Evolutionary conservation across 768 basidiomycete species (phyloP).

Genomic region (Tricholoma flavovirens): DNA sequence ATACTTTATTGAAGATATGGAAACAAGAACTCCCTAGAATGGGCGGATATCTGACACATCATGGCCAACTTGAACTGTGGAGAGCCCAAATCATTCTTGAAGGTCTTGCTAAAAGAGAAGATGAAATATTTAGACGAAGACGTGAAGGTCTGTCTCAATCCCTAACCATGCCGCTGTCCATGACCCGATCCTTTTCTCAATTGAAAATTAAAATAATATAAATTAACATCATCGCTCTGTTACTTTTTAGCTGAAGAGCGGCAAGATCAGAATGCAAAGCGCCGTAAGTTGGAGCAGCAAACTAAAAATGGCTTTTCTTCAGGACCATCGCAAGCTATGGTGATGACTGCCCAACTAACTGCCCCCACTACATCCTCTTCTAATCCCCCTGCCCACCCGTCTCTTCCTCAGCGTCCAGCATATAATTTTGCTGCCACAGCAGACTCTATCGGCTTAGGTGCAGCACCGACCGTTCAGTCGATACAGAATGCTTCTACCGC

Average conservation of each 20-base stretch:
- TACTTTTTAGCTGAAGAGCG: constrained; percentile 77
- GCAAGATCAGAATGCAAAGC: constrained; percentile 87
- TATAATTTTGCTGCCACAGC: constrained; percentile 72
- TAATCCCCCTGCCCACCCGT: constrained; percentile 41
- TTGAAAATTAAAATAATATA: constrained; percentile 11
- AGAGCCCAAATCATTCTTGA: constrained; percentile 93
- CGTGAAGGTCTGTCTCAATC: constrained; percentile 72
- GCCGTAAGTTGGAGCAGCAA: constrained; percentile 65
- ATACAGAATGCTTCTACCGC: constrained; percentile 53
- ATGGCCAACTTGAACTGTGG: constrained; percentile 80
- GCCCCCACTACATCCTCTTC: constrained; percentile 29
- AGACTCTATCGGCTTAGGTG: constrained; percentile 74
- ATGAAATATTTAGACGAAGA: constrained; percentile 89
- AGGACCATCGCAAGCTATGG: constrained; percentile 46
- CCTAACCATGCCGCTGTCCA: constrained; percentile 9
- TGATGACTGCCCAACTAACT: constrained; percentile 40
- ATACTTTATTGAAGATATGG: constrained; percentile 95
- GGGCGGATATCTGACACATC: constrained; percentile 96
- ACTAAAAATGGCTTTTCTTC: constrained; percentile 30
- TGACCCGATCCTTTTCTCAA: constrained; percentile 10
- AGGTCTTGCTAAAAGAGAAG: constrained; percentile 89
- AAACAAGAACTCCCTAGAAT: constrained; percentile 87
- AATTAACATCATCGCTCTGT: constrained; percentile 23
- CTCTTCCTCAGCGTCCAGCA: constrained; percentile 57
- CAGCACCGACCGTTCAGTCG: constrained; percentile 52